These are phyloP conservation scores for Ophiostoma sp. DNA, from an alignment of 2,329 filamentous ascomycete species.

Conservation along the genomic window DNA sequence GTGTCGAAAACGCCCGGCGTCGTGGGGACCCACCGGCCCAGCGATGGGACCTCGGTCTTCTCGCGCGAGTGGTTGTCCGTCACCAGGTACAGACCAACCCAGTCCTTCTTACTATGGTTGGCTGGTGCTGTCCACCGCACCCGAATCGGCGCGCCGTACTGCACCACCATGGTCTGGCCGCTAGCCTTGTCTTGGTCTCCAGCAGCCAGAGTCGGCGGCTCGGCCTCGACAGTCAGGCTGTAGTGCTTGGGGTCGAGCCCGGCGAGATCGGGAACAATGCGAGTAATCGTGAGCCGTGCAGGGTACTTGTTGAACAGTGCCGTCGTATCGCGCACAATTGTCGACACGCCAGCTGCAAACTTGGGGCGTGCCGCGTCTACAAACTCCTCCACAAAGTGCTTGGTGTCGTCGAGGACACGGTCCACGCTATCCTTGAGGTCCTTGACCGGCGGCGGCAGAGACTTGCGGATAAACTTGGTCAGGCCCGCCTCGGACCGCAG, in stretches of 20 bases:
- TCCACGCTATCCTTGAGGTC: constrained; percentile 83
- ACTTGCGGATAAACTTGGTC: constrained; percentile 83
- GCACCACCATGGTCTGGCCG: constrained; percentile 63
- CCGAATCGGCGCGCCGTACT: constrained; percentile 85
- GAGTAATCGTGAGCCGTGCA: constrained; percentile 75
- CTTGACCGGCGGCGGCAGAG: constrained; percentile 75
- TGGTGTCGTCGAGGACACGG: constrained; percentile 76
- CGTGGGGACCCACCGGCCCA: constrained; percentile 84
- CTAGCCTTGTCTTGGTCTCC: background rate
- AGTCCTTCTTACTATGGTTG: constrained; percentile 85
- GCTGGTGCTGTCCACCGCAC: constrained; percentile 86
- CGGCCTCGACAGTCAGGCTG: constrained; percentile 67
- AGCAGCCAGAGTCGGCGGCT: constrained; percentile 29
- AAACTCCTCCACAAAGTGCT: constrained; percentile 86
- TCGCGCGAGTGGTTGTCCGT: constrained; percentile 87
- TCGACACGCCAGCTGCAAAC: constrained; percentile 77
- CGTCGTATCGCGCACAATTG: constrained; percentile 80
- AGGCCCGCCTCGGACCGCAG: constrained; percentile 83
- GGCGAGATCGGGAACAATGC: constrained; percentile 71
- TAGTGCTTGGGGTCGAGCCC: constrained; percentile 78
- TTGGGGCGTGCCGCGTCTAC: constrained; percentile 80
- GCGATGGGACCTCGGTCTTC: constrained; percentile 73
- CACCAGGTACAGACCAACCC: constrained; percentile 94
- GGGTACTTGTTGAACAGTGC: constrained; percentile 87
- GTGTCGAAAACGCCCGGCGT: constrained; percentile 72